These are phyloP conservation scores for Spathaspora sp. DNA, from an alignment of 1,139 yeast species.

Conservation along the genomic window DNA sequence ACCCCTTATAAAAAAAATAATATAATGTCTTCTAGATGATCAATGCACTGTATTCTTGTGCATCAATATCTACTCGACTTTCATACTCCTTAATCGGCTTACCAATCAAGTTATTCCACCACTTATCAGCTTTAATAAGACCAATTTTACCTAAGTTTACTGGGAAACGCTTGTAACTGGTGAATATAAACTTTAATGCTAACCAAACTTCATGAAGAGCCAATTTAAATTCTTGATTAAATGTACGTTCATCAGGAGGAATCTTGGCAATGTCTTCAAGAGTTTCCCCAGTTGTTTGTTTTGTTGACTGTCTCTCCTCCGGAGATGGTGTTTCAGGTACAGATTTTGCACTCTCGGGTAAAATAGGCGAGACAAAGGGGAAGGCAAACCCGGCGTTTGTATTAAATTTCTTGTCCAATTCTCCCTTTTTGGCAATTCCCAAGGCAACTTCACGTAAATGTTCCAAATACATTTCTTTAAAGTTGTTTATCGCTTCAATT, in stretches of 20 bases:
- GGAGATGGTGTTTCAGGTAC: conserved; percentile 4
- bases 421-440: conserved; percentile 44
- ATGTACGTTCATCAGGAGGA: conserved; percentile 19
- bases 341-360: conserved; percentile 11
- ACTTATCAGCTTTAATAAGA: conserved; percentile 48
- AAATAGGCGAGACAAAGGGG: conserved; percentile 30
- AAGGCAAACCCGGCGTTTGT: conserved; percentile 29
- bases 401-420: conserved; percentile 33
- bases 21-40: no score
- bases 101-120: conserved; percentile 81
- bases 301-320: no score
- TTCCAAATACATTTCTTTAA: conserved; percentile 54
- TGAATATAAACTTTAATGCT: conserved; percentile 67
- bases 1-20: no score
- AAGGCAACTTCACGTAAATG: conserved; percentile 43
- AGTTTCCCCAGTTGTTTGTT: conserved; percentile 8
- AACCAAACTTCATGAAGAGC: conserved; percentile 58
- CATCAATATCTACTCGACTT: conserved; percentile 14
- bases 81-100: conserved; percentile 16
- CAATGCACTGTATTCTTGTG: conserved; percentile 8
- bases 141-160: conserved; percentile 51
- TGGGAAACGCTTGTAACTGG: conserved; percentile 74
- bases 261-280: conserved; percentile 9
- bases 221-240: conserved; percentile 45
- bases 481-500: conserved; percentile 68